These are phyloP conservation scores for Coemansia brasiliensis DNA, from an alignment of 192 early-diverging fungal genomes.

Conservation along the genomic window DNA sequence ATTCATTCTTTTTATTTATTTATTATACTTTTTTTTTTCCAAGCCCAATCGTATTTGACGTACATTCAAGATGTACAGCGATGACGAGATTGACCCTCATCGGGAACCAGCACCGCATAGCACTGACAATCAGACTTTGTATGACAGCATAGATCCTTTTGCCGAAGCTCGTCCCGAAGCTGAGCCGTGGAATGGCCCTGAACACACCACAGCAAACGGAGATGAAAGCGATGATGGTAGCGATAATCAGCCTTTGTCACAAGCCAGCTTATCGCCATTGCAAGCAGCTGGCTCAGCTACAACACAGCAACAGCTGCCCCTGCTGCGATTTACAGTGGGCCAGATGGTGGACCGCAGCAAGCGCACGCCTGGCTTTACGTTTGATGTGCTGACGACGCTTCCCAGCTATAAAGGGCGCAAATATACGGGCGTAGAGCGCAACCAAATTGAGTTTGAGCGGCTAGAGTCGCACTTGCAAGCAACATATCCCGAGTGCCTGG, in stretches of 20 bases:
- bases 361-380: conserved; percentile 35
- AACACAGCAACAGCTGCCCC: conserved; percentile 7
- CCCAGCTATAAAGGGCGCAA: conserved; percentile 51
- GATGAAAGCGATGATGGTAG: conserved; percentile 8
- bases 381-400: conserved; percentile 46
- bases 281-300: no score
- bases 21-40: conserved; percentile 1
- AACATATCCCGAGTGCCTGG: conserved; percentile 56
- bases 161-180: conserved; percentile 8
- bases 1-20: background rate
- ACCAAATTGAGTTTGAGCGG: conserved; percentile 53
- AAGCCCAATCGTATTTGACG: background rate
- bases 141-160: conserved; percentile 34
- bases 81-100: conserved; percentile 47
- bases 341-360: conserved; percentile 51
- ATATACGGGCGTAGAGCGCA: conserved; percentile 50
- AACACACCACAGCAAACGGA: background rate
- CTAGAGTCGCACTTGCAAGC: conserved; percentile 50
- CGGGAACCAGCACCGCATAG: conserved; percentile 15
- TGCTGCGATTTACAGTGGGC: conserved; percentile 40
- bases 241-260: conserved; percentile 3
- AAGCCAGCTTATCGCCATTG: no score
- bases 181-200: conserved; percentile 9
- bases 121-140: conserved; percentile 15
- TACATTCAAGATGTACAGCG: conserved; percentile 23